Conservation (phyloP, 2,329 filamentous ascomycete species). For the Penicillium sp. region DNA sequence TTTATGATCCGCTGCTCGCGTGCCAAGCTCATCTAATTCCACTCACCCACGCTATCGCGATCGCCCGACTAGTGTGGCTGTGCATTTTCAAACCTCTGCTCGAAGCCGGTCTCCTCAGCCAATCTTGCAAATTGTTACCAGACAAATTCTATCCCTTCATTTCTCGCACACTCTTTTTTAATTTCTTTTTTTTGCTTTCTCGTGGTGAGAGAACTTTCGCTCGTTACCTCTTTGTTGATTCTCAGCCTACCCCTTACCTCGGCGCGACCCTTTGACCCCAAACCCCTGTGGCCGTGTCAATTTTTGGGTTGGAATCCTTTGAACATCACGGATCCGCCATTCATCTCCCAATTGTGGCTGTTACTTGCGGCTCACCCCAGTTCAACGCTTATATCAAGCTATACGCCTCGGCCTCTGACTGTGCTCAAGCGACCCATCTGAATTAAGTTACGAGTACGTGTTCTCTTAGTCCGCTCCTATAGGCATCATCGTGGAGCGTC, state of each 20-base stretch:
- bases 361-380: background rate
- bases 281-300: constrained; percentile 3
- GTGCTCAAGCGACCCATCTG: background rate
- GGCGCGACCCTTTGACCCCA: background rate
- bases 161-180: background rate
- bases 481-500: background rate
- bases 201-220: background rate
- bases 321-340: constrained; percentile 1
- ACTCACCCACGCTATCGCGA: constrained; percentile 1
- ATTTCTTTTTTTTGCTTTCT: background rate
- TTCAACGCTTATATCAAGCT: background rate
- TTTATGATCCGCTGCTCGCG: background rate
- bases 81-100: background rate
- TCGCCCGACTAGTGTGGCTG: constrained; percentile 9
- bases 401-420: constrained; percentile 1
- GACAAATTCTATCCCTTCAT: constrained; percentile 6
- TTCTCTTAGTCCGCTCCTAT: background rate
- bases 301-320: background rate
- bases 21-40: constrained; percentile 5
- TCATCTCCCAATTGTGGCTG: constrained; percentile 4
- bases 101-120: background rate
- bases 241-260: constrained; percentile 4
- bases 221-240: constrained; percentile 9
- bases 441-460: constrained; percentile 1
- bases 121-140: constrained; percentile 2